phyloP scores from a whole-genome alignment of 148 eudicot genomes.

The Silene uniflora region DNA sequence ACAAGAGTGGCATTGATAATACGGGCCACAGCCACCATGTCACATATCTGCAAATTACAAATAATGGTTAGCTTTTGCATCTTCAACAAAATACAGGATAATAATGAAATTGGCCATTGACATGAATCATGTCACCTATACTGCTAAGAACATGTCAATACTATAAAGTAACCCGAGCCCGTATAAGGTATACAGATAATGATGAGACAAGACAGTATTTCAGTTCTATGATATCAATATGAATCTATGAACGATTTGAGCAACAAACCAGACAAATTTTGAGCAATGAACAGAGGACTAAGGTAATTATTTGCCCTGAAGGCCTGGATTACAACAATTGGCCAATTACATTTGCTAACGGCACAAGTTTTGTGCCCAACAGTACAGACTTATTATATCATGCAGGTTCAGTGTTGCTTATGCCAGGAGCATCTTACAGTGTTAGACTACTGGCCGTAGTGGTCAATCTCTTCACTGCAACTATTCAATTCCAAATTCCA shows the following conservation, averaged over 20 bases:
- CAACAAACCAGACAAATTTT: not conserved
- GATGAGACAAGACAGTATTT: not conserved
- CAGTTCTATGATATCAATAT: not conserved
- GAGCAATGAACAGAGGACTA: not conserved
- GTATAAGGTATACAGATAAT: not conserved
- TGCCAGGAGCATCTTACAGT: not conserved
- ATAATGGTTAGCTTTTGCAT: not conserved
- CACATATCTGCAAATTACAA: constrained; percentile 72
- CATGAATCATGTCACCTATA: not conserved
- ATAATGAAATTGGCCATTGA: not conserved
- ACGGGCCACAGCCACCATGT: constrained; percentile 98
- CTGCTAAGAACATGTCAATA: too few species aligned
- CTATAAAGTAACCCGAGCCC: not conserved
- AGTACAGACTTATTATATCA: not conserved
- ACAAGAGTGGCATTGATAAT: constrained; percentile 93
- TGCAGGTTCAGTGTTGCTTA: not conserved
- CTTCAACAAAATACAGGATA: not conserved
- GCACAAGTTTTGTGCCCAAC: not conserved
- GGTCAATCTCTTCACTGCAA: not conserved
- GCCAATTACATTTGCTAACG: not conserved
- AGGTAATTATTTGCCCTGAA: not conserved
- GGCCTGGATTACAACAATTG: not conserved
- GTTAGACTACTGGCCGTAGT: not conserved
- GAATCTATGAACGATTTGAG: not conserved
- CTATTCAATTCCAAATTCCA: not conserved